Conservation (phyloP, 352 stramenopile genomes). For the Pythium grandisporangium region DNA sequence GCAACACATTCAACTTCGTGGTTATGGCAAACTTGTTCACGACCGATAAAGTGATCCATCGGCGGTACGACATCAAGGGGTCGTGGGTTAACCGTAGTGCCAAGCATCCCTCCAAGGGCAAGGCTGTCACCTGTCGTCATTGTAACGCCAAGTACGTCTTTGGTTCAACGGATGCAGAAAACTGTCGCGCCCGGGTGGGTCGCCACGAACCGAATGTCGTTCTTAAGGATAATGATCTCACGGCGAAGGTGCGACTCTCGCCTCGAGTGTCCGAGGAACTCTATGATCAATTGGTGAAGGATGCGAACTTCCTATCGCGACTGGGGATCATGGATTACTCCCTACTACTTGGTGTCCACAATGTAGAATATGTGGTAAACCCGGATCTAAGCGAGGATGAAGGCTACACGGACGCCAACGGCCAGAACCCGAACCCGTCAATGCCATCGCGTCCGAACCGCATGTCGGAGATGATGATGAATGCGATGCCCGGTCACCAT, state of each 20-base stretch:
- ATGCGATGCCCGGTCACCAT: no score
- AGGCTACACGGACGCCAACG: slow-evolving; percentile 29
- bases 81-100: slow-evolving; percentile 84
- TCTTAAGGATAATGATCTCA: slow-evolving; percentile 85
- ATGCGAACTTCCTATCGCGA: slow-evolving; percentile 77
- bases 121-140: slow-evolving; percentile 76
- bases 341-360: slow-evolving; percentile 83
- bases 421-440: slow-evolving; percentile 9
- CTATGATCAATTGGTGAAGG: slow-evolving; percentile 79
- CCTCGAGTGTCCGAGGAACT: slow-evolving; percentile 66
- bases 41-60: slow-evolving; percentile 76
- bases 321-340: slow-evolving; percentile 91
- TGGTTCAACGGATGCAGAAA: slow-evolving; percentile 69
- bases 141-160: slow-evolving; percentile 87
- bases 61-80: slow-evolving; percentile 84
- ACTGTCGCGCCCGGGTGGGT: slow-evolving; percentile 61
- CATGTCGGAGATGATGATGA: no score
- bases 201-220: slow-evolving; percentile 82
- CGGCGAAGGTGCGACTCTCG: slow-evolving; percentile 70
- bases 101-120: slow-evolving; percentile 81
- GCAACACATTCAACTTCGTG: slow-evolving; percentile 87
- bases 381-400: slow-evolving; percentile 44
- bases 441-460: slow-evolving; percentile 9
- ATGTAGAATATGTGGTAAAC: slow-evolving; percentile 84
- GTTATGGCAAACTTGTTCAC: slow-evolving; percentile 86